Evolutionary conservation across 2,329 filamentous ascomycete species (phyloP), one percentile per base, ranked within the genome.

Genomic region (Penicillium griseofulvum): DNA sequence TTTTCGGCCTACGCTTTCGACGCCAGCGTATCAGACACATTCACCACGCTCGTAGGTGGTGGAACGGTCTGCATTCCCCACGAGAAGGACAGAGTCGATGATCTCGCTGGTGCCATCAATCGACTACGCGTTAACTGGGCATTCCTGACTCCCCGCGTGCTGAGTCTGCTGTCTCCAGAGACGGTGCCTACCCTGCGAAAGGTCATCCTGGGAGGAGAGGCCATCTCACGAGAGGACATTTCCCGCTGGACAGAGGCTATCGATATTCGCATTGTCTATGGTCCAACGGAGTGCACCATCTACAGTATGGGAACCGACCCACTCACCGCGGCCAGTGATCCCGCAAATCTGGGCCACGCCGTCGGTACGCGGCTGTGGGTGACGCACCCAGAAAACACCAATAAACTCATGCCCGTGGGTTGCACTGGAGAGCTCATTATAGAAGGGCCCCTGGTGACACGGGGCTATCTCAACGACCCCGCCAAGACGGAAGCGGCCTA

Each of bases 1-100:
- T 76, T 74, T 33, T 68, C 72, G 1, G 69, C 42, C 44, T 65
- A 64, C 36, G 58, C 57, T 10, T 66, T 65, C 26, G 28, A 49
- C 60, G 4, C n/a, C 34, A 37, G 34, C 11, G n/a, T 37, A 10
- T 17, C n/a, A 10, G 34, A 37, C n/a, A 37, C 34, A 17, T 37
- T 37, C n/a, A 37, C 34, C n/a, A 17, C n/a, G 16, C 34, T 37
- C 8, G n/a, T 37, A 17, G n/a, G 34, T 17, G 34, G 34, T 37
- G 34, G 34, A 17, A 37, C 34, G 34, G n/a, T 37, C n/a, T 37
- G 34, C 34, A 37, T 37, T 37, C 34, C 34, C 34, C 16, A 17
- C n/a, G 34, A 37, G 34, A 17, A 37, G 8, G 34, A 37, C 8
- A 17, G 34, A 17, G n/a, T 37, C 8, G n/a, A 37, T 17, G 34